Base-by-base conservation (phyloP, 2,329 filamentous ascomycete genomes). In the Aspergillus oerlinghausenensis region DNA sequence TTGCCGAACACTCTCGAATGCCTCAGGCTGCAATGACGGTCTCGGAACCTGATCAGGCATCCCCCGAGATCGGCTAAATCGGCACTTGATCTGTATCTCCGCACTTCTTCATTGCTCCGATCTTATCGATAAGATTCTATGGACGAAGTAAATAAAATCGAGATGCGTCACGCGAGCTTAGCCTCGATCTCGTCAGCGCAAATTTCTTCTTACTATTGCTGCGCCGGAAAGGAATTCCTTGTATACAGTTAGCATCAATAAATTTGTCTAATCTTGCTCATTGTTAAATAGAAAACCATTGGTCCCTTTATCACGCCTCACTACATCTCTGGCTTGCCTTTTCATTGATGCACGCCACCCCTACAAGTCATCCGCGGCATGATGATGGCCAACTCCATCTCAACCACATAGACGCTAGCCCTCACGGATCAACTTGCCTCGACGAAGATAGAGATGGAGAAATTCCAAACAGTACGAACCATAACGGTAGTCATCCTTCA, bases 391-490 rank as follows among this genome's bases (percentile, higher is more conserved):
- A 45, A n/a, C 23, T 21, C 28, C n/a, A 26, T 40, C 23, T 26
- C 32, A 32, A 26, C 45, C 8, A 50, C 28, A 19, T 45, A 54
- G 42, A 32, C 14, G 9, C 28, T 26, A 23, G 6, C 42, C 9
- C 9, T 26, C 38, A 3, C 26, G 19, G 14, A 17, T 25, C 19
- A 19, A 3, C 7, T 23, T 23, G 19, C 21, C 32, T 21, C 32
- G 40, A 50, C 21, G 32, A 26, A 11, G 45, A 54, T 42, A 56
- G 52, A 8, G 58, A 66, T 14, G 60, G 58, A 26, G 62, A 65
- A 35, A 58, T 10, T 50, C 60, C 19, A 67, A 60, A 60, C 21
- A 65, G 65, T 2, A 58, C 58, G 19, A 62, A 66, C 8, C 55
- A 59, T 35, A 55, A 63, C 29, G 50, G 56, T 3, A 35, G 53